Conservation (phyloP, 2,329 filamentous ascomycete species). For the Apiospora aurea region DNA sequence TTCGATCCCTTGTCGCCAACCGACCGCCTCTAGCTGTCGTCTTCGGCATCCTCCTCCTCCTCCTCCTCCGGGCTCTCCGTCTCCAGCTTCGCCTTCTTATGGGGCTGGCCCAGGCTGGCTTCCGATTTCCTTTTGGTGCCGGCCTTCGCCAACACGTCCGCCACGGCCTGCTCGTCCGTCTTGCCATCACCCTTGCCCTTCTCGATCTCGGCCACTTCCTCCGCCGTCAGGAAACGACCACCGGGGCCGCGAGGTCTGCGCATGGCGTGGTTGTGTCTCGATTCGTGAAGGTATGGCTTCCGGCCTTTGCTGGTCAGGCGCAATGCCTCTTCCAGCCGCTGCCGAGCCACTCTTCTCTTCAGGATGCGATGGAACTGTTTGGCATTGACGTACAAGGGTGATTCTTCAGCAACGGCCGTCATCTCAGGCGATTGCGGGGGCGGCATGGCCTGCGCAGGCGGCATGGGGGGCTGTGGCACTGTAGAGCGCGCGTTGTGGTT, state of each 20-base stretch:
- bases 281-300: conserved; percentile 97
- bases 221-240: conserved; percentile 93
- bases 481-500: conserved; percentile 65
- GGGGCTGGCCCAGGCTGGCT: conserved; percentile 52
- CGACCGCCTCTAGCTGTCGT: conserved; percentile 46
- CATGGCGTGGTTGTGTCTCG: conserved; percentile 98
- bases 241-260: conserved; percentile 90
- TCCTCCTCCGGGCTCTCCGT: conserved; percentile 52
- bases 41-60: conserved; percentile 52
- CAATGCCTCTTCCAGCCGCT: conserved; percentile 91
- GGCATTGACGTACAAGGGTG: conserved; percentile 95
- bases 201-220: conserved; percentile 92
- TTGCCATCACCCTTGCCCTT: conserved; percentile 59
- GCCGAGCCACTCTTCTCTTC: conserved; percentile 90
- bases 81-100: conserved; percentile 59
- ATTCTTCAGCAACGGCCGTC: conserved; percentile 79
- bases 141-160: conserved; percentile 40
- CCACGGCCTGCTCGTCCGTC: conserved; percentile 42
- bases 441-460: conserved; percentile 69
- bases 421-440: conserved; percentile 82
- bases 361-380: conserved; percentile 98
- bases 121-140: conserved; percentile 70
- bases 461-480: conserved; percentile 64
- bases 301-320: conserved; percentile 92
- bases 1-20: background rate